A percentile compares a stretch with the other conserved stretches of the same genome.
Conservation (phyloP, 768 basidiomycete genomes). For the Podaxis rugospora region DNA sequence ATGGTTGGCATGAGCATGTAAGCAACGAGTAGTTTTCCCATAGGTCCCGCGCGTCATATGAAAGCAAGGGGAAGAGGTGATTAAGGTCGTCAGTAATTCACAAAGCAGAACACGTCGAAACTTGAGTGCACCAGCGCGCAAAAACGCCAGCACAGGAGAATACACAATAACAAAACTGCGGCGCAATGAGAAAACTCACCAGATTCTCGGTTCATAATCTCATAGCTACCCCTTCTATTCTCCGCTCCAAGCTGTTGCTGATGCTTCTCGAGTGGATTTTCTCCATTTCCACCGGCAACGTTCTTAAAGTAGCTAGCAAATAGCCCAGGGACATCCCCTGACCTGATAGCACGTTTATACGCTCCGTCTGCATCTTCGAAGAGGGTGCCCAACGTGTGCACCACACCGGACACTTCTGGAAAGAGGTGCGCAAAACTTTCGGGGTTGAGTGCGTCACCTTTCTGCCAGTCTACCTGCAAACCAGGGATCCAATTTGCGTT, state of each 20-base stretch:
- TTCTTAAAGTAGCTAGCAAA: constrained; percentile 36
- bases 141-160: neutral
- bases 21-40: neutral
- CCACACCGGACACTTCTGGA: constrained; percentile 66
- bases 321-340: constrained; percentile 51
- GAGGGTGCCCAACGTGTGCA: constrained; percentile 91
- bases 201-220: constrained; percentile 82
- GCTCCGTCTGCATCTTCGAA: constrained; percentile 56
- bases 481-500: neutral
- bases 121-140: neutral
- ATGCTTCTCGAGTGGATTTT: constrained; percentile 58
- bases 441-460: constrained; percentile 78
- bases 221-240: constrained; percentile 51
- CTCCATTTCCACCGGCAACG: constrained; percentile 29
- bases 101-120: constrained; percentile 7
- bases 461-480: constrained; percentile 80
- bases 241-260: constrained; percentile 10
- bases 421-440: constrained; percentile 68
- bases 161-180: neutral
- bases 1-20: neutral
- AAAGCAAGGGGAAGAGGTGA: neutral
- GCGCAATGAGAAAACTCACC: constrained; percentile 49
- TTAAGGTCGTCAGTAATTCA: constrained; percentile 11
- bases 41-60: neutral
- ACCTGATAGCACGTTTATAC: constrained; percentile 75